Percentiles rank a stretch among this genome's conserved stretches.
Evolutionary conservation across 108 stramenopile species (phyloP).

Genomic region (Conticribra guillardii): DNA sequence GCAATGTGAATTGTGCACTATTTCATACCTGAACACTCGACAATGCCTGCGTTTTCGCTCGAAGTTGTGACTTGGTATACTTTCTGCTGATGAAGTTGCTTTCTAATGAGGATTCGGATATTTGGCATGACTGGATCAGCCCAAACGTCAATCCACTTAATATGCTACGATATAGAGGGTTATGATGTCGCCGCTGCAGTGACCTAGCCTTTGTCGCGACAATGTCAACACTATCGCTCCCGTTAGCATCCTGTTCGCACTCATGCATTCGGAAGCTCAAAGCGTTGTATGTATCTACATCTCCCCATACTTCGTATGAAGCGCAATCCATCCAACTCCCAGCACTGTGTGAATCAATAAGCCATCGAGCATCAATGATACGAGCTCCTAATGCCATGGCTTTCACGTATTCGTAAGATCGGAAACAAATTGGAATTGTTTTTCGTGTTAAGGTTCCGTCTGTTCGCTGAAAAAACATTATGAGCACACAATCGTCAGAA

Average conservation of each 20-base stretch:
- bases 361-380: slow-evolving; percentile 29
- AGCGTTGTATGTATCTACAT: slow-evolving; percentile 18
- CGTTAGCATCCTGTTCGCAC: too few species aligned
- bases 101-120: too few species aligned
- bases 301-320: slow-evolving; percentile 19
- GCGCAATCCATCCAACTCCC: slow-evolving; percentile 13
- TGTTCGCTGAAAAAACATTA: too few species aligned
- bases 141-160: background rate
- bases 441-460: too few species aligned
- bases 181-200: too few species aligned
- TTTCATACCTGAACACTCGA: background rate
- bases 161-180: too few species aligned
- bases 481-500: background rate
- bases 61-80: too few species aligned
- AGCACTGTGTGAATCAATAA: slow-evolving; percentile 26
- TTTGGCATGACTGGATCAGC: too few species aligned
- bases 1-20: too few species aligned
- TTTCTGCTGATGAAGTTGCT: too few species aligned
- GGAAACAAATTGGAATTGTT: background rate
- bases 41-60: slow-evolving; percentile 1
- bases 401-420: slow-evolving; percentile 28
- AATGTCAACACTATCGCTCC: too few species aligned
- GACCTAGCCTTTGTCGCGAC: too few species aligned
- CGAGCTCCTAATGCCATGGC: slow-evolving; percentile 21
- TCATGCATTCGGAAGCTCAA: slow-evolving; percentile 2